Base-by-base conservation (phyloP, 78 protist genomes). In the Acrasis kona region DNA sequence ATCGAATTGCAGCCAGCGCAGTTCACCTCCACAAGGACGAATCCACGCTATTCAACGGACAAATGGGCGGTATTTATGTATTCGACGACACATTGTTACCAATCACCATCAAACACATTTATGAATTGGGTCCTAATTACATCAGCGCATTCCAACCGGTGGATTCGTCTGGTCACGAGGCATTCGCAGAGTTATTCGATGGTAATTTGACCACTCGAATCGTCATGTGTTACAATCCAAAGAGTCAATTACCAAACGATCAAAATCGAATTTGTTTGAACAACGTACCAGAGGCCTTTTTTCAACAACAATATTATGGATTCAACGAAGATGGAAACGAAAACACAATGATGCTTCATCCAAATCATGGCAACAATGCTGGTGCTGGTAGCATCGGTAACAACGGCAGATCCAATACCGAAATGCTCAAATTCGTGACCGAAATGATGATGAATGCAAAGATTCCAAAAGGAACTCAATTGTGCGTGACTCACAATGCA, bases 41-140 rank as follows among this genome's bases (percentile, higher is more conserved):
- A 29, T 71, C 28, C n/a, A 72, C 10, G 6, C 70, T 39, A 7
- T 76, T 77, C 10, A 41, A 9, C 31, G 81, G 81, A 19, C 81
- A 77, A 77, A 77, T 77, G 77, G 81, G 81, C 7, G 7, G 6
- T 41, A 69, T 77, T 6, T 77, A 77, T 38, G 41, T 77, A 6
- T 77, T 77, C 8, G 79, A 5, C 10, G 81, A 77, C 28, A 5
- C n/a, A 19, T 6, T 77, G 7, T 6, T 5, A 19, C 6, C 65
- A 6, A 6, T 10, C 19, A 68, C 57, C n/a, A 38, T 77, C 10
- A 6, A 19, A 6, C 28, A n/a, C 27, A 74, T 77, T 19, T 77
- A 77, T 7, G 12, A n/a, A 12, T 34, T 77, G 39, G 81, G 81
- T 6, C 39, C 81, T 12, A 74, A 77, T 69, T 72, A 75, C 28